Base-by-base conservation (phyloP, 1,284 basidiomycete genomes). In the Ustilago tritici region DNA sequence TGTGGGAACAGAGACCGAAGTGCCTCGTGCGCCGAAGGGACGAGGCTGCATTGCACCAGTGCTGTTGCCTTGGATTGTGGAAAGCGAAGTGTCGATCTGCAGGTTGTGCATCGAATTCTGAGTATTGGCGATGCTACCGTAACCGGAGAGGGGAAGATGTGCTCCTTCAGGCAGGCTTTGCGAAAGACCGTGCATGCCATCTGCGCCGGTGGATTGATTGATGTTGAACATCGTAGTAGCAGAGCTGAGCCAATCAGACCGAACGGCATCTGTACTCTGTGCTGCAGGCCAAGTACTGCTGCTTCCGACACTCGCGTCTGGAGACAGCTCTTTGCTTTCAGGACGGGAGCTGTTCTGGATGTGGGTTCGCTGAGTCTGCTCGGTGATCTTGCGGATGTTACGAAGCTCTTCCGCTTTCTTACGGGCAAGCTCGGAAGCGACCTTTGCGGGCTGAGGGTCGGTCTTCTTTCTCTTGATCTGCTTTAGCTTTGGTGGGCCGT, bases 301-400 rank as follows among this genome's bases (percentile, higher is more conserved):
- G 6, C 47, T 31, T 49, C 8, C 47, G 11, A 62, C 65, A 55
- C 70, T 76, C 19, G 49, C 64, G n/a, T 70, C 67, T 2, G 73
- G 66, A 23, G 66, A 70, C 0, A 65, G 68, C 58, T 76, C 61
- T 31, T 70, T 66, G n/a, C 62, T 61, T 10, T 71, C 65, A 1
- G 70, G 63, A 7, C 68, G 34, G 3, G 64, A 70, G 54, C 50
- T 63, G 66, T 63, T 56, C 57, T 73, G 69, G n/a, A 77, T 65
- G 32, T 77, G 75, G 2, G 75, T 77, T 40, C 75, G 70, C 70
- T 77, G 70, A 3, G 75, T 77, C 56, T 72, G 70, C 38, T 77
- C 75, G 2, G 75, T 67, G 23, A 77, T 28, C 53, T 77, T 77
- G 31, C 75, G 66, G 34, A 71, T 54, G 15, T 59, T 71, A 7